Evolutionary conservation across 805 yeast genomes (phyloP), one percentile per base, ranked within the genome.

Genomic region (Metschnikowia anglica): DNA sequence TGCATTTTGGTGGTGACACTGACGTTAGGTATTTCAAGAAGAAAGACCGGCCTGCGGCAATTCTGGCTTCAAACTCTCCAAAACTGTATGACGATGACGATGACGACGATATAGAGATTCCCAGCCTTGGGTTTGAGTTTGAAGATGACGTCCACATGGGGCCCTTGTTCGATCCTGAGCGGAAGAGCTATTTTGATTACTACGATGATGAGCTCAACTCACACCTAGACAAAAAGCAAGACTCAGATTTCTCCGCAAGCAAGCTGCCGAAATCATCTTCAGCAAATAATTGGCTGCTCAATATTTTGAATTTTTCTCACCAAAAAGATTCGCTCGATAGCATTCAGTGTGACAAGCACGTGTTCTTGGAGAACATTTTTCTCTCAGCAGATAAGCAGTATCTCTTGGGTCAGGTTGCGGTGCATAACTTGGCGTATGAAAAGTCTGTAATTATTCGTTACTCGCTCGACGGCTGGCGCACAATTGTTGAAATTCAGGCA

Each of bases 401-500:
- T 43, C 65, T 90, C 12, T 60, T 78, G 38, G 97, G 97, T 1
- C 81, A 81, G 40, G 70, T 90, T 34, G 86, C 91, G 2, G 97
- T 86, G 20, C 77, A 79, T 55, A 91, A 90, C 65, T 41, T 87
- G 4, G 72, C 83, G 9, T 90, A 72, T 62, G 74, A 79, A 26
- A 90, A 90, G 62, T 58, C 64, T 20, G 84, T 91, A 15, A 74
- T 79, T 12, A 74, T 86, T 12, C 72, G 89, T 41, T 90, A 88
- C 64, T 79, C 96, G 0, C 70, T 81, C 49, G 88, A 91, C 60
- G 66, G 73, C 54, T 90, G 98, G 98, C 68, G 66, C 32, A 82
- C 95, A 0, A 78, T 82, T 17, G 72, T 80, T 31, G 91, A 85
- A 58, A 76, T 83, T 24, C 80, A 79, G 31, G 85, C 90, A 3